phyloP scores from a whole-genome alignment of 2,329 filamentous ascomycete genomes.

The Immersiporthe knoxdaviesiana region DNA sequence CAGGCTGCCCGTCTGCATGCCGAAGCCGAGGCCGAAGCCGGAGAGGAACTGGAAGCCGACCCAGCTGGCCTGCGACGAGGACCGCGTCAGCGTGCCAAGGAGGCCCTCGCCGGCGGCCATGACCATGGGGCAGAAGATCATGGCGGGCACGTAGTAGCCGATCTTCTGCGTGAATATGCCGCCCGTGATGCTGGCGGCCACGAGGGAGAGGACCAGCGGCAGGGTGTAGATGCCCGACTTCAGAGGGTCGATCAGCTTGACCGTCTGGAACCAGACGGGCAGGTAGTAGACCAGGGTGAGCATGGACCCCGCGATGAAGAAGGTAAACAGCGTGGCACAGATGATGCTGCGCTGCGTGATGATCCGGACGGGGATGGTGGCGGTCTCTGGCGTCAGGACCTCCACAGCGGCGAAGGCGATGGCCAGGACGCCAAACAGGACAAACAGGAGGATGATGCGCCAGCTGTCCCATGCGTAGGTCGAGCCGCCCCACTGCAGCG shows the following conservation, averaged over 20 bases:
- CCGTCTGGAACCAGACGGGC: constrained; percentile 62
- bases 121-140: constrained; percentile 55
- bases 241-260: constrained; percentile 55
- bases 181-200: constrained; percentile 53
- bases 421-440: constrained; percentile 51
- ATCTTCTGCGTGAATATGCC: constrained; percentile 54
- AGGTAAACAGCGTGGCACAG: constrained; percentile 49
- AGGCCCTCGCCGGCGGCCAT: constrained; percentile 59
- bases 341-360: constrained; percentile 60
- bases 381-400: constrained; percentile 56
- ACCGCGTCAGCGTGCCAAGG: constrained; percentile 57
- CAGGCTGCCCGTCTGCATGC: constrained; percentile 61
- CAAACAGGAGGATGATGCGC: constrained; percentile 58
- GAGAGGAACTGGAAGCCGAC: constrained; percentile 62
- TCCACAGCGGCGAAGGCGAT: constrained; percentile 56
- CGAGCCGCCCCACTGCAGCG: constrained; percentile 65
- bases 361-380: constrained; percentile 59
- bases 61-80: constrained; percentile 55
- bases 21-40: constrained; percentile 61
- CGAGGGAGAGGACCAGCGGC: constrained; percentile 59
- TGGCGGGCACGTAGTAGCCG: constrained; percentile 63
- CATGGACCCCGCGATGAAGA: constrained; percentile 55
- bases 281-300: constrained; percentile 59
- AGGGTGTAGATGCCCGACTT: constrained; percentile 61
- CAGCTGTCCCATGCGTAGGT: constrained; percentile 56